phyloP scores from a whole-genome alignment of 169 alveolate genomes.

The Eimeria falciformis region DNA sequence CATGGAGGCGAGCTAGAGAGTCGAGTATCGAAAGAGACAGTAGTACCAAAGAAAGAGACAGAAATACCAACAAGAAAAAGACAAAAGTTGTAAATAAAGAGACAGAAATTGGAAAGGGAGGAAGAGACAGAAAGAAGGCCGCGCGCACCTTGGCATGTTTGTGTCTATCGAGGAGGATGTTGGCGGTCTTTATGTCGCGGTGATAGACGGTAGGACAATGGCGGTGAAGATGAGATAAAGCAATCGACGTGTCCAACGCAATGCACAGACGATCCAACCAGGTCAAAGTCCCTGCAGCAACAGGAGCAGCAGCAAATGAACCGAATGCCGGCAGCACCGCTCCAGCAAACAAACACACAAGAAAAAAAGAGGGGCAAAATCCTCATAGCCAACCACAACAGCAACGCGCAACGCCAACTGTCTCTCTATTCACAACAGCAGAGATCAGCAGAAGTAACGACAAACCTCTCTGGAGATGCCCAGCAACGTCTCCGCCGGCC shows the following conservation, averaged over 20 bases:
- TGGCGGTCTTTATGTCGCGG: conserved; percentile 91
- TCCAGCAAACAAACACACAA: not conserved
- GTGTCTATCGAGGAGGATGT: conserved; percentile 85
- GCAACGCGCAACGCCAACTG: not conserved
- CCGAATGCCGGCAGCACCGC: not conserved
- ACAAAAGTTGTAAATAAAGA: too few relatives aligned
- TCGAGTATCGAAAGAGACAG: too few relatives aligned
- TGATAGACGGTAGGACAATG: conserved; percentile 79
- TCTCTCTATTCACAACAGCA: conserved; percentile 2
- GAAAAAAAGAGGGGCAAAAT: too few relatives aligned
- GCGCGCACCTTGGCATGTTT: conserved; percentile 84
- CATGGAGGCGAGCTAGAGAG: too few relatives aligned
- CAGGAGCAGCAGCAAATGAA: conserved; percentile 9
- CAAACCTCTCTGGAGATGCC: conserved; percentile 60
- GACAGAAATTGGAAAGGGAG: too few relatives aligned
- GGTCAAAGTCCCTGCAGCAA: conserved; percentile 18
- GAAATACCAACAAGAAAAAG: too few relatives aligned
- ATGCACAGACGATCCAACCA: conserved; percentile 73
- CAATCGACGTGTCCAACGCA: conserved; percentile 77
- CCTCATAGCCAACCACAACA: not conserved
- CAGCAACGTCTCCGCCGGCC: conserved; percentile 68
- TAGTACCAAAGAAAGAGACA: too few relatives aligned
- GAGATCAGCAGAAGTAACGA: conserved; percentile 18
- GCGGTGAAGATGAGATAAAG: conserved; percentile 73
- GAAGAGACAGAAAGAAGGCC: too few relatives aligned